These are phyloP conservation scores for Chalara sp. DNA, from an alignment of 2,329 filamentous ascomycete genomes.

Conservation along the genomic window DNA sequence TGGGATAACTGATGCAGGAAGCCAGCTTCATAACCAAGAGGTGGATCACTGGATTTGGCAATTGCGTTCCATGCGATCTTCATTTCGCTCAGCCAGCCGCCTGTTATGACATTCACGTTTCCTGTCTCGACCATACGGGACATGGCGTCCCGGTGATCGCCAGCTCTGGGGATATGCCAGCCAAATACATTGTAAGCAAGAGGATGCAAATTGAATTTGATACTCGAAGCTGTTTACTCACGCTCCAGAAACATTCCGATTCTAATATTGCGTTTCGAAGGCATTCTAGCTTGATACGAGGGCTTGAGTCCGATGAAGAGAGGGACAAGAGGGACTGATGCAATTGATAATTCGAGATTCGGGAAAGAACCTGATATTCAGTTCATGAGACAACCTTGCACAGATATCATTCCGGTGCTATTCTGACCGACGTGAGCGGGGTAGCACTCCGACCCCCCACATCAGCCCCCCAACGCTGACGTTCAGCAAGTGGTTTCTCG, in stretches of 20 bases:
- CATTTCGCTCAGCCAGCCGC: constrained; percentile 35
- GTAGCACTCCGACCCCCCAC: too few relatives aligned
- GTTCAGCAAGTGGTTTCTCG: too few relatives aligned
- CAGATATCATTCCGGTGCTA: too few relatives aligned
- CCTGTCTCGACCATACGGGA: constrained; percentile 13
- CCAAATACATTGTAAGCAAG: neutral
- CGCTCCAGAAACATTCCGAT: constrained; percentile 13
- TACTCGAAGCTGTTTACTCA: neutral
- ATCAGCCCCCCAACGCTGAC: too few relatives aligned
- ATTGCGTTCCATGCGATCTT: constrained; percentile 26
- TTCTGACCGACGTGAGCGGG: too few relatives aligned
- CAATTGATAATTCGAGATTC: too few relatives aligned
- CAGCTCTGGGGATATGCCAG: constrained; percentile 2
- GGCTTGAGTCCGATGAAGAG: too few relatives aligned
- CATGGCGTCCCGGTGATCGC: constrained; percentile 9
- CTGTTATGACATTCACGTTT: constrained; percentile 33
- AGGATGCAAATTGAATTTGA: neutral
- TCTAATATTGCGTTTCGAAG: constrained; percentile 9
- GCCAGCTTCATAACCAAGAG: constrained; percentile 19
- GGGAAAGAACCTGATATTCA: too few relatives aligned
- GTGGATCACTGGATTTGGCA: constrained; percentile 11
- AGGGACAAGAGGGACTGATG: too few relatives aligned
- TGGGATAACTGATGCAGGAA: constrained; percentile 14
- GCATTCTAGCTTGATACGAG: constrained; percentile 1
- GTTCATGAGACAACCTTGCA: too few relatives aligned